phyloP scores from a whole-genome alignment of 768 basidiomycete species.

The Naematelia encephala region DNA sequence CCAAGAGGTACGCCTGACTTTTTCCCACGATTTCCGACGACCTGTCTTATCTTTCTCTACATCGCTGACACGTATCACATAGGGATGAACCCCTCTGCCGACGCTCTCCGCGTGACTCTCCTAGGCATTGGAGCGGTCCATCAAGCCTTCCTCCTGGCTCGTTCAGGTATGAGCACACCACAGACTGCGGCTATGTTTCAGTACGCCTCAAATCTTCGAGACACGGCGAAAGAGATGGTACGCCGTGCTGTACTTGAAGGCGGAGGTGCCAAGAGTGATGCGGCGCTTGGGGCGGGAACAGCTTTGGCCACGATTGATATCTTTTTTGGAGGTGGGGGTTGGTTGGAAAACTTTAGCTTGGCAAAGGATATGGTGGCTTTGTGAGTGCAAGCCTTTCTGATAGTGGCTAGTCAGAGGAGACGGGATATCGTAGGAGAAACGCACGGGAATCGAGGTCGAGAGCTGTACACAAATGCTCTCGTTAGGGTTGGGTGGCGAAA shows the following conservation, averaged over 20 bases:
- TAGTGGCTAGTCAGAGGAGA: no score
- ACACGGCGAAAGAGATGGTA: constrained; percentile 51
- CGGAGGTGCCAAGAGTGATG: constrained; percentile 31
- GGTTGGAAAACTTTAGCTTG: constrained; percentile 52
- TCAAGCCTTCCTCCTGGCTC: constrained; percentile 54
- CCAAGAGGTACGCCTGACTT: constrained; percentile 34
- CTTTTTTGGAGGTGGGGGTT: constrained; percentile 54
- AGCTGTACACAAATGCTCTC: no score
- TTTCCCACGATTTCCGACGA: background rate
- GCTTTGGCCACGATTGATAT: constrained; percentile 51
- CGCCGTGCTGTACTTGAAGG: constrained; percentile 49
- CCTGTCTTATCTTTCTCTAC: background rate
- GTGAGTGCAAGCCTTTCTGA: constrained; percentile 38
- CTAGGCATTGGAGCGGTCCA: constrained; percentile 55
- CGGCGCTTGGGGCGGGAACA: constrained; percentile 41
- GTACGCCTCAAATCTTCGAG: constrained; percentile 50
- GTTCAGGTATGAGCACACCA: constrained; percentile 33
- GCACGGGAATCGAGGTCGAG: no score
- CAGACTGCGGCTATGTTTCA: constrained; percentile 50
- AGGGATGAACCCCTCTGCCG: constrained; percentile 52
- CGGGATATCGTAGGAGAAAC: no score
- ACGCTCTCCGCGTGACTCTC: constrained; percentile 53
- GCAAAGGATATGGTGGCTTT: constrained; percentile 53
- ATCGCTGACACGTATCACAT: background rate
- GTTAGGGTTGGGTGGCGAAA: no score